Evolutionary conservation across 768 basidiomycete species (phyloP).

Genomic region (Tylopilus intermedius): DNA sequence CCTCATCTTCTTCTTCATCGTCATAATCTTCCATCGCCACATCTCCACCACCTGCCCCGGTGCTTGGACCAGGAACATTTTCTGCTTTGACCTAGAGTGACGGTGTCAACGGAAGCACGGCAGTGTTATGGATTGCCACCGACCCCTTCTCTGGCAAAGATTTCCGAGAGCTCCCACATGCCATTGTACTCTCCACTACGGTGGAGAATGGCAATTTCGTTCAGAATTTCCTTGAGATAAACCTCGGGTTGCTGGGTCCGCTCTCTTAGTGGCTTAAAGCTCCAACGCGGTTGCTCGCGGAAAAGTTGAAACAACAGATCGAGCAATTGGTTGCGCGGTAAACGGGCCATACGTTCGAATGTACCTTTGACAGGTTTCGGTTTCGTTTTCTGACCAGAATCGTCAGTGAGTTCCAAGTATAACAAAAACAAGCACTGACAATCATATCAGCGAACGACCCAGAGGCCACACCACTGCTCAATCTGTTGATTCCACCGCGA

Average conservation of each 20-base stretch:
- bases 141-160: slow-evolving; percentile 62
- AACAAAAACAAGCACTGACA: slow-evolving; percentile 39
- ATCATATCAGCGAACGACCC: slow-evolving; percentile 61
- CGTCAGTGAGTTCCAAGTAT: slow-evolving; percentile 3
- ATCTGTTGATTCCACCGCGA: slow-evolving; percentile 68
- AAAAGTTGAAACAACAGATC: slow-evolving; percentile 79
- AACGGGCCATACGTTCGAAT: slow-evolving; percentile 87
- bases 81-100: slow-evolving; percentile 40
- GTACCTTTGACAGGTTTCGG: slow-evolving; percentile 62
- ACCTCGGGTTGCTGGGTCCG: slow-evolving; percentile 81
- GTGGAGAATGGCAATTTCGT: slow-evolving; percentile 71
- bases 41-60: slow-evolving; percentile 20
- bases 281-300: slow-evolving; percentile 76
- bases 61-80: slow-evolving; percentile 39
- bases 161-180: slow-evolving; percentile 73
- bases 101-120: slow-evolving; percentile 6
- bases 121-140: slow-evolving; percentile 13
- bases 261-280: slow-evolving; percentile 69
- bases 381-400: slow-evolving; percentile 48
- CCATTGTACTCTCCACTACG: slow-evolving; percentile 79
- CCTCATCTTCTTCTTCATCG: slow-evolving; percentile 43
- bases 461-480: slow-evolving; percentile 68
- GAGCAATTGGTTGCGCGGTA: slow-evolving; percentile 83
- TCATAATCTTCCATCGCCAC: slow-evolving; percentile 36
- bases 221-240: slow-evolving; percentile 79